phyloP scores from a whole-genome alignment of 202 grass and related monocot genomes.

The Dendrocalamus latiflorus region DNA sequence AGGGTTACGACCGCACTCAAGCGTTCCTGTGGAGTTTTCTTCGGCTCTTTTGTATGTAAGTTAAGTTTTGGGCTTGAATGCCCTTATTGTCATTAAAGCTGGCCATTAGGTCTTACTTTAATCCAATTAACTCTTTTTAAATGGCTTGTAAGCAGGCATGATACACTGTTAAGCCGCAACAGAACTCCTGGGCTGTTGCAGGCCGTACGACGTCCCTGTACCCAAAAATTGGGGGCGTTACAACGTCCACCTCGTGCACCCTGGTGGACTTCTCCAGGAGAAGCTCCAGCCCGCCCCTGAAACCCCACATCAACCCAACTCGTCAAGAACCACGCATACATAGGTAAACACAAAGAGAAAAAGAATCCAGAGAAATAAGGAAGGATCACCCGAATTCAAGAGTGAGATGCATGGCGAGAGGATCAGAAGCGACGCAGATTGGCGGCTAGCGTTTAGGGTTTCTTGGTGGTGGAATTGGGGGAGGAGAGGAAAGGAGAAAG shows the following conservation, averaged over 20 bases:
- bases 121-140: too few species aligned
- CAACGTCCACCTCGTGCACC: conserved; percentile 72
- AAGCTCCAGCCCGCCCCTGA: conserved; percentile 81
- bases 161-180: too few species aligned
- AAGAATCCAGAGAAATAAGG: not conserved
- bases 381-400: conserved; percentile 74
- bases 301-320: not conserved
- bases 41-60: too few species aligned
- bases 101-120: too few species aligned
- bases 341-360: not conserved
- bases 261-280: conserved; percentile 71
- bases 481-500: not conserved
- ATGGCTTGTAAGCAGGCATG: too few species aligned
- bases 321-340: not conserved
- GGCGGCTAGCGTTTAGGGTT: conserved; percentile 8
- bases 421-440: not conserved
- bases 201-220: too few species aligned
- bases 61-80: too few species aligned
- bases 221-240: too few species aligned
- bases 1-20: too few species aligned
- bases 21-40: too few species aligned
- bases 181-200: too few species aligned
- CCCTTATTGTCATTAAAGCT: too few species aligned
- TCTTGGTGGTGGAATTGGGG: not conserved
- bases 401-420: conserved; percentile 59